Evolutionary conservation across 2,329 filamentous ascomycete species (phyloP), one percentile per base, ranked within the genome.

Genomic region (Ophiostoma triangulosporum): DNA sequence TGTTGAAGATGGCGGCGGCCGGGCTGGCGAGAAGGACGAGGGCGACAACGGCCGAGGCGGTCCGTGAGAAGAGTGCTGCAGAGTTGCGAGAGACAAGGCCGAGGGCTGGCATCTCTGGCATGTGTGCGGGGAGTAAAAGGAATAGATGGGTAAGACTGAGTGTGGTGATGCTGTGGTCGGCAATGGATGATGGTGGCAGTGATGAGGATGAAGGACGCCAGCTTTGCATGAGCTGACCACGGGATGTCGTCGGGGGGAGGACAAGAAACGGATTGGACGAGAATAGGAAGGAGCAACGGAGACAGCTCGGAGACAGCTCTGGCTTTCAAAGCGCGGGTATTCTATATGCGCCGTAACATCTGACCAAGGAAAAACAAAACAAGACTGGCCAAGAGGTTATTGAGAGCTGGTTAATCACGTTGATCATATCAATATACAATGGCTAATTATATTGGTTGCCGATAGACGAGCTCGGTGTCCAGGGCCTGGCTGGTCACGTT

Each of bases 1-100:
- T 80, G 59, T 70, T 68, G 64, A 78, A 84, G 20, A 84, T 64
- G 12, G 74, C 76, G 14, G 59, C 53, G 26, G 66, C 66, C 9
- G 65, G 64, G 12, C 58, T 48, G 56, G 36, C 52, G 1, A 40
- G 17, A 20, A 49, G 17, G 26, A 50, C 24, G 15, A 51, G 33
- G 8, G 27, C 38, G 59, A 62, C 33, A 7, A 46, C 29, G 15
- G 8, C 26, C 20, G 62, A 60, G 11, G 35, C 36, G 4, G 53
- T 35, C 43, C 49, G 32, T 43, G 26, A 27, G 26, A 33, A 38
- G 52, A 31, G 31, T 12, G 46, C 51, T 24, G 46, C 51, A 24
- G 20, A 7, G 26, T 45, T 45, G 45, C 45, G 32, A 12, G 35
- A 17, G 33, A 50, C 20, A 35, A 49, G 51, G 36, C 48, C 46